These are phyloP conservation scores for Oidiodendron maius DNA, from an alignment of 495 filamentous ascomycete species.

Conservation along the genomic window DNA sequence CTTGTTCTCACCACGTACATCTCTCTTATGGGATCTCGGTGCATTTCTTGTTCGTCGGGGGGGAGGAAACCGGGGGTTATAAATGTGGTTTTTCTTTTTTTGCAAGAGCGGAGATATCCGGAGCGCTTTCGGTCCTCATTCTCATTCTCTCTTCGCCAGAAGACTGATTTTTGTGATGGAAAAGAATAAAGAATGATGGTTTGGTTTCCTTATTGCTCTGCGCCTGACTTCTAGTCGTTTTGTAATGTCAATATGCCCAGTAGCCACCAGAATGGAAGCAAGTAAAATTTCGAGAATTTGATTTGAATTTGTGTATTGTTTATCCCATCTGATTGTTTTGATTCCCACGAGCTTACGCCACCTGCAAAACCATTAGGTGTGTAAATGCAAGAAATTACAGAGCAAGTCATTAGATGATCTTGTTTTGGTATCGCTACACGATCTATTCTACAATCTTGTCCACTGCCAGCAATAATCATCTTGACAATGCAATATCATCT, in stretches of 20 bases:
- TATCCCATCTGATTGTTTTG: no score
- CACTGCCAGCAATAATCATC: constrained; percentile 4
- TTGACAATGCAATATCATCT: constrained; percentile 20
- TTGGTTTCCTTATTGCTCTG: background rate
- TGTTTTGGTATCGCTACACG: constrained; percentile 5
- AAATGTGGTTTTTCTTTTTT: background rate
- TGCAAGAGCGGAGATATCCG: background rate
- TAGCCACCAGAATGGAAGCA: background rate
- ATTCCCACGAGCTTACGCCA: no score
- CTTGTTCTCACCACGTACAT: background rate
- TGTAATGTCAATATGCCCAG: background rate
- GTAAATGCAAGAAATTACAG: background rate
- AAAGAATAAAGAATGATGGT: no score
- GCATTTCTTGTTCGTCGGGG: no score
- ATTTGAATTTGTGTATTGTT: no score
- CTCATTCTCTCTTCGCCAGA: no score
- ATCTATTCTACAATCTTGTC: constrained; percentile 6
- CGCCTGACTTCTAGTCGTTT: background rate
- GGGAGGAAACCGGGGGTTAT: background rate
- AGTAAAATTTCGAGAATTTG: no score
- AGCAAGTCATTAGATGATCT: background rate
- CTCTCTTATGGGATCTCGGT: no score
- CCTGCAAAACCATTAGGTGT: background rate
- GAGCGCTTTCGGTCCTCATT: background rate
- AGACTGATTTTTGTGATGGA: no score